Evolutionary conservation across 2,329 filamentous ascomycete genomes (phyloP).

Genomic region (Alternaria sp.): DNA sequence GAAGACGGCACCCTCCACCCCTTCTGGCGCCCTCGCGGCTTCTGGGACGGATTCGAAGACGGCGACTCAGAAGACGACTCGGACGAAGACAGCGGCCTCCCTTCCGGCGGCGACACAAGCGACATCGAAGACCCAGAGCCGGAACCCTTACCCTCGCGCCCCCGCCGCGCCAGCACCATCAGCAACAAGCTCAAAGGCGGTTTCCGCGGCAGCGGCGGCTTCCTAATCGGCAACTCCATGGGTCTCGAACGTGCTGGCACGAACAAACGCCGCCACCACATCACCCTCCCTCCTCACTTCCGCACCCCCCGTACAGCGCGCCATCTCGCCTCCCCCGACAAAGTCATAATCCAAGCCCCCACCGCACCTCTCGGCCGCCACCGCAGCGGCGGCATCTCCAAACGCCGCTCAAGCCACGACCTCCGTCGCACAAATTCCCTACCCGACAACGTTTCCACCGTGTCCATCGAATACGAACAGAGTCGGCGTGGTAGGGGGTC

Average conservation of each 20-base stretch:
- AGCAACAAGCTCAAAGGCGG: conserved; percentile 43
- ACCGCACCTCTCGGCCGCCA: conserved; percentile 25
- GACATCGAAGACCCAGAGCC: conserved; percentile 41
- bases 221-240: conserved; percentile 62
- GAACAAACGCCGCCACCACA: conserved; percentile 37
- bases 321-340: conserved; percentile 22
- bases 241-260: conserved; percentile 58
- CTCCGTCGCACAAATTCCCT: conserved; percentile 23
- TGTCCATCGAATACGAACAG: conserved; percentile 17
- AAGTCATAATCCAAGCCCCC: conserved; percentile 35
- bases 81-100: conserved; percentile 43
- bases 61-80: conserved; percentile 46
- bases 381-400: conserved; percentile 31
- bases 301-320: conserved; percentile 16
- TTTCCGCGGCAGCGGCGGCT: conserved; percentile 52
- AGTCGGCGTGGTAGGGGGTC: conserved; percentile 12
- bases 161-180: conserved; percentile 29
- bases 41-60: conserved; percentile 64
- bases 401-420: conserved; percentile 18
- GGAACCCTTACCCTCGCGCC: conserved; percentile 18
- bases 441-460: conserved; percentile 19
- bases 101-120: conserved; percentile 55
- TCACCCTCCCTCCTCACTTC: conserved; percentile 32
- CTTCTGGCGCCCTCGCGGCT: conserved; percentile 68
- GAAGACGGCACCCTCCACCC: conserved; percentile 61